phyloP scores from a whole-genome alignment of 345 rosid genomes.

The Viola odorata region DNA sequence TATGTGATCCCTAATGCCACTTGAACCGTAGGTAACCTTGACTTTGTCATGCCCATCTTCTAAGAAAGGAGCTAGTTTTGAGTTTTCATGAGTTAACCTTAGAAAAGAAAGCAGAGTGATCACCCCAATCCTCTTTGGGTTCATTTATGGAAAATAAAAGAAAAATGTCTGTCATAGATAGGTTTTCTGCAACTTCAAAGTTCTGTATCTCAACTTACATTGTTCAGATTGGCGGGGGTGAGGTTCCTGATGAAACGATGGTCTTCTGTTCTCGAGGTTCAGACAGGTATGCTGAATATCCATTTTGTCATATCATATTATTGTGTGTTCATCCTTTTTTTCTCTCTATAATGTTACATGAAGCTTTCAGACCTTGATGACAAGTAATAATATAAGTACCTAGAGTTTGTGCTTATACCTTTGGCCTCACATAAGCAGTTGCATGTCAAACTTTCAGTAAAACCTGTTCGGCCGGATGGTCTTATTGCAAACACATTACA shows the following conservation, averaged over 20 bases:
- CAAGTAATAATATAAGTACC: not conserved
- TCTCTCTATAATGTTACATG: slow-evolving; percentile 1
- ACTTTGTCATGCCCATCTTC: too few species aligned
- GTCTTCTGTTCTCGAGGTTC: slow-evolving; percentile 85
- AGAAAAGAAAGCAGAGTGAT: too few species aligned
- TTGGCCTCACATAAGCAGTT: not conserved
- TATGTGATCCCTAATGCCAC: too few species aligned
- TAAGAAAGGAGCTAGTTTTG: too few species aligned
- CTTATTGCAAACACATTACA: too few species aligned
- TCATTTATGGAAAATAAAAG: not conserved
- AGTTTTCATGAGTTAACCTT: too few species aligned
- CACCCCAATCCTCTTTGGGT: not conserved
- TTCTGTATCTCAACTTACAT: slow-evolving; percentile 21
- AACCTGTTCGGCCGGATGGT: not conserved
- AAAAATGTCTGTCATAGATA: slow-evolving; percentile 3
- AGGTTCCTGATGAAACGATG: slow-evolving; percentile 80
- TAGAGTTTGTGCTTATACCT: not conserved
- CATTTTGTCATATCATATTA: not conserved
- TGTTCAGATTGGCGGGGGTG: slow-evolving; percentile 85
- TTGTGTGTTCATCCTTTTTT: slow-evolving; percentile 8
- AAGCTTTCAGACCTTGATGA: not conserved
- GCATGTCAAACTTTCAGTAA: not conserved
- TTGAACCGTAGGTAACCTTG: too few species aligned
- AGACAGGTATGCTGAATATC: slow-evolving; percentile 59
- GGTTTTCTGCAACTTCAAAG: not conserved